Evolutionary conservation across 2,329 filamentous ascomycete genomes (phyloP), one percentile per base, ranked within the genome.

Genomic region (Aspergillus sergii): DNA sequence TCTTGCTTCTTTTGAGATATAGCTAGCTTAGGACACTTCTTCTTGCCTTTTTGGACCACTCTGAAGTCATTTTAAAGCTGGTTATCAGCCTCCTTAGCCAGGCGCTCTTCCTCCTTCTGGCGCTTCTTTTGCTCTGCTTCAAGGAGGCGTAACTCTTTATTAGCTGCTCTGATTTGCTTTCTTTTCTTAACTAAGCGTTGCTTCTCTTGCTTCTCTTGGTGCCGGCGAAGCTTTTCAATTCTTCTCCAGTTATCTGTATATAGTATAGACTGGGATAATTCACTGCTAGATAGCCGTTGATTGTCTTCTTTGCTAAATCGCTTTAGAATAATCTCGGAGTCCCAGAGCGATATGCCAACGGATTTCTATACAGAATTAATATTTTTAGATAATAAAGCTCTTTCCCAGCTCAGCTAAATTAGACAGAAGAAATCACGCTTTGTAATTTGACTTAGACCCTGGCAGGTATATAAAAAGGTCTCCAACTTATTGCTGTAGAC

Each of bases 341-440:
- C 30, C 26, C 8, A 61, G 2, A 34, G 62, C 19, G 16, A 21
- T 43, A 64, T 48, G 10, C 55, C 55, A 39, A 51, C 34, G 30
- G 23, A 41, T 61, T 41, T 60, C 54, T 14, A 64, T 34, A n/a
- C 19, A 51, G 11, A 28, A 14, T 58, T 10, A 14, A 64, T 61
- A 51, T 64, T 61, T 51, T 58, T 46, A 32, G 10, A 4, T 43
- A 34, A 54, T 32, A 61, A 41, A 51, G 55, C 58, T 11, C 53
- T 50, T 16, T 21, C 11, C 53, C 57, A 63, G 19, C 21, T 45
- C 19, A 11, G n/a, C 58, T 28, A 64, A 50, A 64, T 62, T 0
- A 62, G 28, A 1, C 32, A 1, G 30, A 61, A 64, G 8, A 64
- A 64, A 16, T 62, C 53, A 16, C 45, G 3, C 30, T 64, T 62